Conservation (phyloP, 2,329 filamentous ascomycete genomes). For the Teratosphaeria pseudoeucalypti region DNA sequence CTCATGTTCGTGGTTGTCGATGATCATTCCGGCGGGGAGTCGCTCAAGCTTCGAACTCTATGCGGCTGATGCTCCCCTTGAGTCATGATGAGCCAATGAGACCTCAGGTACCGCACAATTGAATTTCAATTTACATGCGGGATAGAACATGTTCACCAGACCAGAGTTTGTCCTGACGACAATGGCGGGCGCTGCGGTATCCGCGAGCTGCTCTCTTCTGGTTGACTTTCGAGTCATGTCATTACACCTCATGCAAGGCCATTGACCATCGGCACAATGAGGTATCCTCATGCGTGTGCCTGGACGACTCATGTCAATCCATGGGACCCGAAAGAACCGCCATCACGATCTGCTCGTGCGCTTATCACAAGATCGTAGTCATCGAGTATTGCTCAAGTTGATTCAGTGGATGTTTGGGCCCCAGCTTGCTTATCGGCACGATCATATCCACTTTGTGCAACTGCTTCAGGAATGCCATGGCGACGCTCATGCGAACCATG, state of each 20-base stretch:
- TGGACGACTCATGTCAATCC: background rate
- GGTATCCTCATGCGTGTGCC: background rate
- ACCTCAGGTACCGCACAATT: background rate
- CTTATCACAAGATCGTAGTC: background rate
- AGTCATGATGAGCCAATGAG: background rate
- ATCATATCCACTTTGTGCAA: background rate
- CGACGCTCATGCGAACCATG: background rate
- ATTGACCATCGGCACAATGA: background rate
- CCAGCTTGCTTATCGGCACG: background rate
- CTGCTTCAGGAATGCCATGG: background rate
- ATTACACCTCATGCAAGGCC: background rate
- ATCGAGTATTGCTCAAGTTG: background rate
- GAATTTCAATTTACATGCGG: background rate
- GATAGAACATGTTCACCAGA: background rate
- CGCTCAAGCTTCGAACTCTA: background rate
- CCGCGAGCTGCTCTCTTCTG: background rate
- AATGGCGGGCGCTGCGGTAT: background rate
- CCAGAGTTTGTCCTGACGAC: background rate
- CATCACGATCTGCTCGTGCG: background rate
- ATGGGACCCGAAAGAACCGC: background rate
- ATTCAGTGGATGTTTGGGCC: background rate
- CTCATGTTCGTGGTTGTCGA: background rate
- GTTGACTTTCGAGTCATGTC: background rate
- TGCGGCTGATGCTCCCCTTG: background rate
- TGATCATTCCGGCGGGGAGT: background rate